A percentile compares a stretch with the other conserved stretches of the same genome.
These are phyloP conservation scores for Lumnitzera racemosa DNA, from an alignment of 345 rosid genomes.

Conservation along the genomic window DNA sequence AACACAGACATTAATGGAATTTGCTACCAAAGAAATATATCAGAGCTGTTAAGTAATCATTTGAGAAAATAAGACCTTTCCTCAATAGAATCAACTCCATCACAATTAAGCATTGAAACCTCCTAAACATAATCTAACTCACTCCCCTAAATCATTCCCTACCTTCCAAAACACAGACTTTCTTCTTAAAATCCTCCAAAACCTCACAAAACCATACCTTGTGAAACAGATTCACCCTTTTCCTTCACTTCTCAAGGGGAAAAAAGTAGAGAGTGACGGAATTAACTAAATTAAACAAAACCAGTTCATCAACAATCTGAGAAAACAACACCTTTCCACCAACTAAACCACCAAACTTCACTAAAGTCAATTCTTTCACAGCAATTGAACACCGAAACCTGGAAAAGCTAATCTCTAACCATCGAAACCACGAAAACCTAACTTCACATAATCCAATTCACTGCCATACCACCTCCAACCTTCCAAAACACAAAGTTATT, in stretches of 20 bases:
- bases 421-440: not conserved
- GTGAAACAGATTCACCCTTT: not conserved
- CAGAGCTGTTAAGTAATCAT: not conserved
- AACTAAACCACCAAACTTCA: too few relatives aligned
- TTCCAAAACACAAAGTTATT: too few relatives aligned
- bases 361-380: too few relatives aligned
- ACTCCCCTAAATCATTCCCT: too few relatives aligned
- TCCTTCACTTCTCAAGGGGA: not conserved
- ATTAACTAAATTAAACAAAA: not conserved
- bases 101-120: too few relatives aligned
- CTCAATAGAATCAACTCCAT: too few relatives aligned
- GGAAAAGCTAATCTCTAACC: not conserved
- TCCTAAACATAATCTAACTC: not conserved
- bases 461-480: too few relatives aligned
- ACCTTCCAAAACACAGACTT: too few relatives aligned
- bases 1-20: not conserved
- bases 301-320: too few relatives aligned
- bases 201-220: not conserved
- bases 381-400: too few relatives aligned
- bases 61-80: too few relatives aligned
- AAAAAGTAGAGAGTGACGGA: slow-evolving; percentile 5
- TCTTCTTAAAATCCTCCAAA: not conserved
- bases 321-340: too few relatives aligned
- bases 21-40: not conserved
- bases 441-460: not conserved